These are phyloP conservation scores for Entamoeba dispar DNA, from an alignment of 208 protist genomes.

Conservation along the genomic window DNA sequence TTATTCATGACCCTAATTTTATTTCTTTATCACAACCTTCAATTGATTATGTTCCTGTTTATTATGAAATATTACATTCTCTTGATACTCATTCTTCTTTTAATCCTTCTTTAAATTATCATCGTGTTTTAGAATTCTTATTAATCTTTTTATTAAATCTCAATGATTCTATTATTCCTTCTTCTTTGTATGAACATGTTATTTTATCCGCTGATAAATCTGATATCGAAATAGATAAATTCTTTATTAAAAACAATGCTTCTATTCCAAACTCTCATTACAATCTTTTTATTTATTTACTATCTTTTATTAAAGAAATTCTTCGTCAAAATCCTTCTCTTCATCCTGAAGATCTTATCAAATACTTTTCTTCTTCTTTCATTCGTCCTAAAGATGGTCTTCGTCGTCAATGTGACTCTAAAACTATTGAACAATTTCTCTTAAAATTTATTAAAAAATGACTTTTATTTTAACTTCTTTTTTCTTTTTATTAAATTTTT, in stretches of 20 bases:
- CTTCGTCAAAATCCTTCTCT: neutral
- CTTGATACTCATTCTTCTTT: neutral
- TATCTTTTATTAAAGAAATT: neutral
- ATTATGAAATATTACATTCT: neutral
- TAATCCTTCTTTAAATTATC: neutral
- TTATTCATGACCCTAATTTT: neutral
- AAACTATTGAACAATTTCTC: neutral
- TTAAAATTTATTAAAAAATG: neutral
- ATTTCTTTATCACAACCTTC: neutral
- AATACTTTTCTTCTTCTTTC: neutral
- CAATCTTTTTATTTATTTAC: neutral
- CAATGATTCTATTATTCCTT: neutral
- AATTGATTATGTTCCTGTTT: neutral
- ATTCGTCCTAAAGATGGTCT: neutral
- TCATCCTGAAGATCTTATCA: neutral
- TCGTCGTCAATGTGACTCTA: neutral
- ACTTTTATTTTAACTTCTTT: too few relatives aligned
- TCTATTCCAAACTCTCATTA: neutral
- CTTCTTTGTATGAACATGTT: neutral
- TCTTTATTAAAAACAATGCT: neutral
- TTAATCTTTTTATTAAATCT: neutral
- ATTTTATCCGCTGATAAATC: neutral
- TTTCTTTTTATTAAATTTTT: too few relatives aligned
- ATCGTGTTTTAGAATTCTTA: neutral
- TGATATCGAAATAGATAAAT: neutral